Percentiles rank a stretch among this genome's conserved stretches.
Conservation (phyloP, 176 grass and related monocot species). For the Cymbopogon citratus region DNA sequence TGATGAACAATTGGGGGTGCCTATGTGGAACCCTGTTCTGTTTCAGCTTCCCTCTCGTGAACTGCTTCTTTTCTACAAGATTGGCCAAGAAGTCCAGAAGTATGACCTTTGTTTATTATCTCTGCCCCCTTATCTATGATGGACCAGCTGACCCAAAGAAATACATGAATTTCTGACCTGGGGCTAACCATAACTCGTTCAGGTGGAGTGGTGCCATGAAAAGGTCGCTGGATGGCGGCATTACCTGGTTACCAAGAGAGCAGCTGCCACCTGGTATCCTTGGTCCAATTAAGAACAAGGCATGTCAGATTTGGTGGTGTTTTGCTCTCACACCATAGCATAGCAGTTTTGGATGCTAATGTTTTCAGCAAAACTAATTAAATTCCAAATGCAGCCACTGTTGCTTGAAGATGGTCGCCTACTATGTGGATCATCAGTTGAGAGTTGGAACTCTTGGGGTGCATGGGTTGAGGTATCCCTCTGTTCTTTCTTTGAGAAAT, state of each 20-base stretch:
- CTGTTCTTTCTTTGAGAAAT: background rate
- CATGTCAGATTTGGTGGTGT: conserved; percentile 18
- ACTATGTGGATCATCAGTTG: conserved; percentile 88
- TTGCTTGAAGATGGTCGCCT: conserved; percentile 80
- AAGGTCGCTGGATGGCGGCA: conserved; percentile 67
- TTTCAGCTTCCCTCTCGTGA: conserved; percentile 92
- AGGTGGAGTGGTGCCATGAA: conserved; percentile 99
- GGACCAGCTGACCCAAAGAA: background rate
- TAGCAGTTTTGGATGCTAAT: background rate
- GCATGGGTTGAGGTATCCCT: conserved; percentile 83
- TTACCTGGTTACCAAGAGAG: conserved; percentile 78
- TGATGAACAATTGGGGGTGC: conserved; percentile 73
- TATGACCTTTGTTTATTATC: conserved; percentile 22
- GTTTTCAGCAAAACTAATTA: background rate
- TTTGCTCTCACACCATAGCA: conserved; percentile 14
- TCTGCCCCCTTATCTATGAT: background rate
- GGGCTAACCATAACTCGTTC: conserved; percentile 11
- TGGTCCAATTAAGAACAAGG: conserved; percentile 96
- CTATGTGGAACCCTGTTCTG: conserved; percentile 95
- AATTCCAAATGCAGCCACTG: conserved; percentile 51
- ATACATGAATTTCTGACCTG: background rate
- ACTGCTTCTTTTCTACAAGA: conserved; percentile 94
- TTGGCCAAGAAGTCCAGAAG: conserved; percentile 89
- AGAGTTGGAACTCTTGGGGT: conserved; percentile 99
- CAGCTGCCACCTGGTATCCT: conserved; percentile 94